Base-by-base conservation (phyloP, 352 stramenopile genomes). In the Phytopythium sindhum region DNA sequence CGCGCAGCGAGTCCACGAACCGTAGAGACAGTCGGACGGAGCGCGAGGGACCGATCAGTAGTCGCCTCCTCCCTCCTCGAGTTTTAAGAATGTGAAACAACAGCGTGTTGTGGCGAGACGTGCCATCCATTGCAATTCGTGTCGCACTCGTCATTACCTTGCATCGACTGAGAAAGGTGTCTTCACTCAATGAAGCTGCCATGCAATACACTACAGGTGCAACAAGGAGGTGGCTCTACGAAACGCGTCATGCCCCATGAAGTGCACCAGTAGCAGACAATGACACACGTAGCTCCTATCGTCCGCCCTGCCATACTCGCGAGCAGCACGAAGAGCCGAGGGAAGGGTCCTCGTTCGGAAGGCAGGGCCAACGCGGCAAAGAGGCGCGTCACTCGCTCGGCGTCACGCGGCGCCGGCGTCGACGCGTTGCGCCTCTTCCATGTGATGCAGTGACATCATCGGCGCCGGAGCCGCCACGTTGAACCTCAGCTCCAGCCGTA, bases 361-460 rank as follows among this genome's bases (percentile, higher is more conserved):
- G 41, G 3, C 7, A 10, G 33, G 33, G 14, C 7, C 7, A 19
- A 45, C 15, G 39, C 44, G 44, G n/a, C 23, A 52, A 52, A 52
- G 45, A 52, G 45, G 45, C 45, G 50, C 50, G 50, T 57, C 50
- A 35, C 50, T 17, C 21, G 44, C 44, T 51, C 44, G 44, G 45
- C 45, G 45, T 52, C 45, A 52, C 45, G n/a, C 21, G 21, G 21
- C 8, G 42, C 12, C 8, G 2, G 3, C 42, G 21, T 50, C 45
- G 45, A 41, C 50, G 19, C 50, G 26, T 26, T 41, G 23, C 47
- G 14, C 47, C 11, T 19, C 8, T 53, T 53, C 6, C 29, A 6
- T 23, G 29, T 39, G 50, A 57, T 19, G 26, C 45, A 41, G 29
- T 57, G 50, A 57, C 50, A 57, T 57, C 50, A 57, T 57, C 21